Evolutionary conservation across 371 early-diverging fungal genomes (phyloP).

Genomic region (Saksenaea oblongispora): DNA sequence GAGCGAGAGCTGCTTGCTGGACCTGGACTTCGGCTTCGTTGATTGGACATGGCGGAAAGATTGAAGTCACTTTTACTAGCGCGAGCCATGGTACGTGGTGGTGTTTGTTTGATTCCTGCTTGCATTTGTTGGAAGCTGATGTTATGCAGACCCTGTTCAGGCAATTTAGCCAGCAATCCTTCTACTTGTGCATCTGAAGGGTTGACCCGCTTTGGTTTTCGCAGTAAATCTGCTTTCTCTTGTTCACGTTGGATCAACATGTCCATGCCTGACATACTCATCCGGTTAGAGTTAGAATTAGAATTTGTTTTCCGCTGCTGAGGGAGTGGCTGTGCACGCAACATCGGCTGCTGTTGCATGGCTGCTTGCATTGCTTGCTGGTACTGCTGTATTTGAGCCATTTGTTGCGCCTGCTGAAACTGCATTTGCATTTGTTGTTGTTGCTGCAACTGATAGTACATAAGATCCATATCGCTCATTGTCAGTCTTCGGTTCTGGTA

Average conservation of each 20-base stretch:
- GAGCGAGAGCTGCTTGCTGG: conserved; percentile 2
- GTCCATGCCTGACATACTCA: conserved; percentile 51
- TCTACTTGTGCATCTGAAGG: conserved; percentile 37
- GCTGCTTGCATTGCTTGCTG: conserved; percentile 24
- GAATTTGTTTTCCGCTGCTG: not conserved
- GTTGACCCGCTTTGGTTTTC: conserved; percentile 35
- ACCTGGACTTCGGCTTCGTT: conserved; percentile 12
- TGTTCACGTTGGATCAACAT: conserved; percentile 42
- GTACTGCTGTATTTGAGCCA: conserved; percentile 29
- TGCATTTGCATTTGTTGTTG: conserved; percentile 30
- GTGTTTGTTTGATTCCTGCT: conserved; percentile 12
- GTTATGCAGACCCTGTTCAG: conserved; percentile 31
- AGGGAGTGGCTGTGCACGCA: conserved; percentile 15
- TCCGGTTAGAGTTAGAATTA: conserved; percentile 20
- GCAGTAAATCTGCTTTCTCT: conserved; percentile 30
- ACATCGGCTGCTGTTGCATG: conserved; percentile 21
- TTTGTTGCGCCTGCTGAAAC: conserved; percentile 25
- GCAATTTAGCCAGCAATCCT: conserved; percentile 35
- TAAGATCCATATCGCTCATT: conserved; percentile 34
- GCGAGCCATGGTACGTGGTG: conserved; percentile 18
- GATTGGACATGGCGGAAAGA: conserved; percentile 8
- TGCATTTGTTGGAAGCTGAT: conserved; percentile 43
- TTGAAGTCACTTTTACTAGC: conserved; percentile 22
- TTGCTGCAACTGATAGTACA: conserved; percentile 30
- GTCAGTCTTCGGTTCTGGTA: conserved; percentile 27